Base-by-base conservation (phyloP, 1,284 basidiomycete genomes). In the Testicularia cyperi region DNA sequence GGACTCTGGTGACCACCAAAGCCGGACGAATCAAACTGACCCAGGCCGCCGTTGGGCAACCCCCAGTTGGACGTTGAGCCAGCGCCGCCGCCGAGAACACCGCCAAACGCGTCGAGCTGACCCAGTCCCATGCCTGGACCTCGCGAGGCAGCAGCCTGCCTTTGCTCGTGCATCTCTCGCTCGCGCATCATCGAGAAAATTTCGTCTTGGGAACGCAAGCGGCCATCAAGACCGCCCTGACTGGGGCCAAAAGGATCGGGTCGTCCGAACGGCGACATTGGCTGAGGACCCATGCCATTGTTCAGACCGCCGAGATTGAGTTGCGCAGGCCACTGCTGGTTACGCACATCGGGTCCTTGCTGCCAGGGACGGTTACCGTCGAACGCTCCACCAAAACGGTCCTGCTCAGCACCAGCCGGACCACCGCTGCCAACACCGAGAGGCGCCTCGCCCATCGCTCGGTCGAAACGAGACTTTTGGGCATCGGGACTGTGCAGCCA, bases 131-230 rank as follows among this genome's bases (percentile, higher is more conserved):
- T 45, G 14, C 46, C 47, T 1, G 38, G 54, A 13, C 49, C 58
- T 18, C 63, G 58, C 33, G 38, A 36, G 16, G 46, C 63, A 20
- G 49, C 63, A 13, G 46, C 54, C 9, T 60, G 60, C 34, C 56
- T 51, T 35, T 68, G 66, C 26, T 69, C 63, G 23, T 66, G 55
- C 37, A 69, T 7, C 36, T 69, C 66, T 16, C 66, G 54, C 35
- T 69, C 63, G 15, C 66, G 55, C 21, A 65, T 37, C 19, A 66
- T 44, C 13, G 51, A 47, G 14, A 66, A 43, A 39, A 64, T 44
- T 14, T 66, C 66, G 15, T 69, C 66, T 29, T 61, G 66, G 20
- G 45, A 52, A n/a, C 58, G 63, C 22, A 63, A 29, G 15, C 49
- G 35, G 6, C n/a, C 21, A 34, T 48, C 46, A 23, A 42, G 21